Percentiles rank a stretch among this genome's conserved stretches.
phyloP scores from a whole-genome alignment of 208 protist genomes.

The Leishmania aethiopica region DNA sequence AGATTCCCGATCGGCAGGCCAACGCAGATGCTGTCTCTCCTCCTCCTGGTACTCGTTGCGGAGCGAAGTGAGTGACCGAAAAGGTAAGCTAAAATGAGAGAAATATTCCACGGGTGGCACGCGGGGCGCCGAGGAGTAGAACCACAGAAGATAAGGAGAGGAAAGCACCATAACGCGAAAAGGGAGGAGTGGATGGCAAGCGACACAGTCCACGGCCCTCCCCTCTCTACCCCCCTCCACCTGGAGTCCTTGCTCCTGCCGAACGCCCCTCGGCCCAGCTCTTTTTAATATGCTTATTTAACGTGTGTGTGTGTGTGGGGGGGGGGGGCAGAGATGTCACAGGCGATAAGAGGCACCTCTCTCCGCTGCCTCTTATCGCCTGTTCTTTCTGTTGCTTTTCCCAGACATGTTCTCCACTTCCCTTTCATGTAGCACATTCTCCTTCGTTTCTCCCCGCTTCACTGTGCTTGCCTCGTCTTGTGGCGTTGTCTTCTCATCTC shows the following conservation, averaged over 20 bases:
- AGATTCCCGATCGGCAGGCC: not conserved
- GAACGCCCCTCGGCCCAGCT: not conserved
- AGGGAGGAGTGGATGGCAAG: not conserved
- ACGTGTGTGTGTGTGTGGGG: not conserved
- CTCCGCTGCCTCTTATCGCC: not conserved
- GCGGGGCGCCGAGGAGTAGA: not conserved
- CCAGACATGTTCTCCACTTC: not conserved
- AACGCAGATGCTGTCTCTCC: not conserved
- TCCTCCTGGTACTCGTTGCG: not conserved
- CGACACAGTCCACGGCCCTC: not conserved
- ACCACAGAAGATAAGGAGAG: not conserved
- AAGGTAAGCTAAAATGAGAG: not conserved
- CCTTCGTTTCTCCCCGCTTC: not conserved
- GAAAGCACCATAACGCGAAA: not conserved
- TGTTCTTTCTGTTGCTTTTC: not conserved
- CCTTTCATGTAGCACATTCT: not conserved
- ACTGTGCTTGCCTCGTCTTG: not conserved
- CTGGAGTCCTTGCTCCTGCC: not conserved
- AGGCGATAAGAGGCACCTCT: not conserved
- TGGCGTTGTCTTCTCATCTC: not conserved
- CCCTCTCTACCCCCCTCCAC: not conserved
- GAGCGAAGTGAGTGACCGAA: not conserved
- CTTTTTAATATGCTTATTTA: not conserved
- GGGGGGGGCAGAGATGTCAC: not conserved
- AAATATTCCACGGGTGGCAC: not conserved